Base-by-base conservation (phyloP, 495 filamentous ascomycete genomes). In the Aspergillus biplanus region DNA sequence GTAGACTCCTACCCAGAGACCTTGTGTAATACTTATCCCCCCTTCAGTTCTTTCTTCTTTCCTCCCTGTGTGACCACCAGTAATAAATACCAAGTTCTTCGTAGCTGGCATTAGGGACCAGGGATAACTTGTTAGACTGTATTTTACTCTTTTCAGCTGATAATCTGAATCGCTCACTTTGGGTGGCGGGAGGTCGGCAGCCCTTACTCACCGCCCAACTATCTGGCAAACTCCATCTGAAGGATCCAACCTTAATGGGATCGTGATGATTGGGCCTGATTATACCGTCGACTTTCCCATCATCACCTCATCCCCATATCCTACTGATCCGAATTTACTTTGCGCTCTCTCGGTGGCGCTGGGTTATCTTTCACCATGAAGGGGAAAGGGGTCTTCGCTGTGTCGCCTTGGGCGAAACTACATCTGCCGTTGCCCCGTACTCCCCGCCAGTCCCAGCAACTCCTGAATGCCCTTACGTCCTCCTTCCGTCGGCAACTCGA, bases 401-500 rank as follows among this genome's bases (percentile, higher is more conserved):
- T 87, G 62, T 84, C 76, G 64, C 68, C 71, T 55, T 87, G 64
- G 80, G 82, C 84, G 4, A 87, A 86, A 66, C 82, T 94, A 50
- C 88, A 93, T 67, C 88, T 85, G 16, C 90, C 89, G 18, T 79
- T 91, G 4, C 88, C 89, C 4, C 78, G 92, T 21, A 85, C 78
- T 53, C 77, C 77, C 7, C 84, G 82, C 66, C 86, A 92, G 64
- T 88, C 89, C 33, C 79, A 87, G 65, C 83, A 87, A 63, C 80
- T 96, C 2, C 86, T 92, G 58, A 79, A 83, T 32, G 79, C 84
- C 58, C 83, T 96, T 62, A 93, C 89, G 16, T 78, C 81, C 5
- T 93, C 90, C n/a, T 96, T 96, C 74, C 86, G 88, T 58, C 77
- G 82, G 42, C 87, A 90, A 37, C 81, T 96, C 35, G 89, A 93